These are phyloP conservation scores for Boletus sp. DNA, from an alignment of 1,284 basidiomycete species.

Conservation along the genomic window DNA sequence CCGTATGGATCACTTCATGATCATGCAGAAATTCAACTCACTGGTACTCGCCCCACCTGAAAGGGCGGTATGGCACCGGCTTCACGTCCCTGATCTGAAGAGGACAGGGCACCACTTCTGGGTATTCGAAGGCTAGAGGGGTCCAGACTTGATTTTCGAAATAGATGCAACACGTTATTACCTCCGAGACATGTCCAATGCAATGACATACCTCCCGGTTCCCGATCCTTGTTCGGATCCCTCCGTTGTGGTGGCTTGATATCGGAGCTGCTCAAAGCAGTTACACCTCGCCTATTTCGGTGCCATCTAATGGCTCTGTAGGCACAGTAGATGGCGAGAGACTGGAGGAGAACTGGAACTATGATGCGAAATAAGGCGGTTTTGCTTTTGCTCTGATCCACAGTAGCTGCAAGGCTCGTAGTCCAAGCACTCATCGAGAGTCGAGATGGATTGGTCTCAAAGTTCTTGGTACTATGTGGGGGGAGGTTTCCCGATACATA, in stretches of 20 bases:
- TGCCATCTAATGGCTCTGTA: constrained; percentile 22
- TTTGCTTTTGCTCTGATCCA: neutral
- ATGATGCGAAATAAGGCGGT: constrained; percentile 12
- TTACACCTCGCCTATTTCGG: neutral
- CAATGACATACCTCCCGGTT: constrained; percentile 33
- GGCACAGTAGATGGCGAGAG: constrained; percentile 22
- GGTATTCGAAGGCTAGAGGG: constrained; percentile 55
- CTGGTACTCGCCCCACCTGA: constrained; percentile 69
- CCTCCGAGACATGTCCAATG: neutral
- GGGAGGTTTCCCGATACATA: no score
- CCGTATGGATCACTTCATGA: neutral
- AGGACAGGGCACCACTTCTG: constrained; percentile 47
- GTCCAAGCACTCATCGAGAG: no score
- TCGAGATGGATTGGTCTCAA: no score
- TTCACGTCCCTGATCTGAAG: constrained; percentile 48
- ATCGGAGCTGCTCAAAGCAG: neutral
- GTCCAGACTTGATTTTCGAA: constrained; percentile 48
- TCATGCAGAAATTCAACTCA: constrained; percentile 39
- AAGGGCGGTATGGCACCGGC: constrained; percentile 68
- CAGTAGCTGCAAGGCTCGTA: no score
- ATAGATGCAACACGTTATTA: neutral
- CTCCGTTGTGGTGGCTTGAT: neutral
- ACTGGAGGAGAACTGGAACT: constrained; percentile 22
- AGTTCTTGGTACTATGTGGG: no score
- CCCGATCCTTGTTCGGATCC: constrained; percentile 31